Evolutionary conservation across 2,329 filamentous ascomycete genomes (phyloP), one percentile per base, ranked within the genome.

Genomic region (Cadophora sp.): DNA sequence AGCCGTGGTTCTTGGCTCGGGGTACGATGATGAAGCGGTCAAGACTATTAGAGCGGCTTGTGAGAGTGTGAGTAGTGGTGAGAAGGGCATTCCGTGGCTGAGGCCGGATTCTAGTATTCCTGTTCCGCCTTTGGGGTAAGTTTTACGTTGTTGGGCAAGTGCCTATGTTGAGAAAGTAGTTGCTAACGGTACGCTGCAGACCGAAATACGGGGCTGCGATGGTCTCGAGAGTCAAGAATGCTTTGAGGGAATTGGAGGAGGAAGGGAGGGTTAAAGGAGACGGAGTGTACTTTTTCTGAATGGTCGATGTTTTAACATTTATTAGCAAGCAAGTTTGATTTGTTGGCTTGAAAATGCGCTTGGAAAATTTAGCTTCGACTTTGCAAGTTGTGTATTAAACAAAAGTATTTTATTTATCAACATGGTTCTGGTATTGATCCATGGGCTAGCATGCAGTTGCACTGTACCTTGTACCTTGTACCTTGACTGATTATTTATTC

Each of bases 251-350:
- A 27, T n/a, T 62, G 3, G 45, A 62, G 39, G 59, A 62, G 14
- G 59, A 62, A 36, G 59, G 59, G 30, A 62, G 59, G 18, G 43
- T 24, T 9, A 39, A 50, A 27, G 59, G 59, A 13, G 59, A 62
- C n/a, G 59, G 59, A 3, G 30, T 62, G 18, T 62, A 62, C 24
- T 62, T 62, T 30, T 62, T 48, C n/a, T 62, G 45, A 62, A 11
- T 18, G 53, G 20, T 20, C 4, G 22, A 5, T 51, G 48, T 39
- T 39, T 39, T 39, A 39, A 39, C 6, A 11, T 13, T 39, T 4
- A 8, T 39, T n/a, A n/a, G n/a, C n/a, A n/a, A 39, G 36, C 36
- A 8, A 11, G 11, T 39, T 39, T 39, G 36, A 13, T 9, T 39
- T n/a, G n/a, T 13, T 39, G 4, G 36, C 11, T 13, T 13, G 11